Percentiles rank a stretch among this genome's conserved stretches.
phyloP scores from a whole-genome alignment of 179 eudicot genomes.

The Actinidia arguta region DNA sequence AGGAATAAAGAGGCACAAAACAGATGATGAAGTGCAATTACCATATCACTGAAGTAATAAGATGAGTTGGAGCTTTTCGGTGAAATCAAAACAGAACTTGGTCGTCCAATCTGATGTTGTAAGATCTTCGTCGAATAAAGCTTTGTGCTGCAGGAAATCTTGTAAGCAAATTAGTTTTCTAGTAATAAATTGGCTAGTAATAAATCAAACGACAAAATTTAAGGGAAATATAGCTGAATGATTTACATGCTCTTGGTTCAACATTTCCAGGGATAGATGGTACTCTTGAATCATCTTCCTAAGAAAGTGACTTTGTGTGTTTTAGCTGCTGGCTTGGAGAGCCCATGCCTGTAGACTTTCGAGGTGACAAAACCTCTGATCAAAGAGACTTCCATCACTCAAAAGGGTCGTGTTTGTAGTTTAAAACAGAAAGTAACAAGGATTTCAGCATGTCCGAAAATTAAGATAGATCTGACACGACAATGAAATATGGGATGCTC shows the following conservation, averaged over 20 bases:
- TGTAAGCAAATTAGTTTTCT: conserved; percentile 47
- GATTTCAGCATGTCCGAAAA: background rate
- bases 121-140: conserved; percentile 51
- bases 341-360: conserved; percentile 43
- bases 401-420: background rate
- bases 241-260: conserved; percentile 79
- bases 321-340: conserved; percentile 52
- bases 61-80: conserved; percentile 94
- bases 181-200: background rate
- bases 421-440: background rate
- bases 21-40: conserved; percentile 31
- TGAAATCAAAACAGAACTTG: conserved; percentile 95
- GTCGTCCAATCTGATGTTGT: conserved; percentile 94
- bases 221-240: background rate
- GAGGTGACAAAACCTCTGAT: conserved; percentile 57
- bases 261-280: conserved; percentile 49
- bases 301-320: conserved; percentile 43
- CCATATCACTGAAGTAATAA: conserved; percentile 95
- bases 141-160: too few species aligned
- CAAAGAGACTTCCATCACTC: conserved; percentile 21
- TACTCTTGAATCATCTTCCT: conserved; percentile 56
- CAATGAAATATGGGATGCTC: background rate
- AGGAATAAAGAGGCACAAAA: conserved; percentile 4
- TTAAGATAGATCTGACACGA: background rate
- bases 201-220: too few species aligned